These are phyloP conservation scores for Chytriomyces hyalinus DNA, from an alignment of 192 early-diverging fungal genomes.

Conservation along the genomic window DNA sequence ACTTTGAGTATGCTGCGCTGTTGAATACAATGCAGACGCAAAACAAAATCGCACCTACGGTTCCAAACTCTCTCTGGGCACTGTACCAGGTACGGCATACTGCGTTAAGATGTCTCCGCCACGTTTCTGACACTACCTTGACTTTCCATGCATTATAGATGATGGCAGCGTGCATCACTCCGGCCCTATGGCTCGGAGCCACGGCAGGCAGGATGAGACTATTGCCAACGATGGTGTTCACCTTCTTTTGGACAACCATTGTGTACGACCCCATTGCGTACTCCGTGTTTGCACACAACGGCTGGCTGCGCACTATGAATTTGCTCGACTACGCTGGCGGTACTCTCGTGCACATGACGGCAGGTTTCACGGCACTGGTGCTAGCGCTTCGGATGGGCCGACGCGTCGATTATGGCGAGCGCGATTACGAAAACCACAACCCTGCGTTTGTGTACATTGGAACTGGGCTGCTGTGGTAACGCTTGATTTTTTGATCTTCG, in stretches of 20 bases:
- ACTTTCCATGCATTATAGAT: conserved; percentile 31
- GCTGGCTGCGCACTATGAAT: conserved; percentile 75
- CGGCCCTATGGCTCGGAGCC: conserved; percentile 88
- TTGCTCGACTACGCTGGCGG: conserved; percentile 95
- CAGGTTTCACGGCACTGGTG: conserved; percentile 88
- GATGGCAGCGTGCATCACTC: conserved; percentile 91
- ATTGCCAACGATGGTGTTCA: conserved; percentile 86
- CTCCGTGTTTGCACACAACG: conserved; percentile 89
- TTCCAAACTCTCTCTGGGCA: conserved; percentile 71
- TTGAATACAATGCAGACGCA: conserved; percentile 36
- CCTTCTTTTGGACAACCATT: conserved; percentile 89
- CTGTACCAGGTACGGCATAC: conserved; percentile 59
- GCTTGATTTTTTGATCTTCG: neutral
- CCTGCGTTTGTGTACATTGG: conserved; percentile 92
- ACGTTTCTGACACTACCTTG: conserved; percentile 42
- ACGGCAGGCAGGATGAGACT: conserved; percentile 88
- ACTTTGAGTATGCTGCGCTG: conserved; percentile 77
- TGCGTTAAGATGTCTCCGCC: no score
- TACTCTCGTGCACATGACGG: conserved; percentile 90
- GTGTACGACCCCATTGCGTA: conserved; percentile 93
- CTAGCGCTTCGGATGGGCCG: conserved; percentile 85
- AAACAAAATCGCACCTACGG: conserved; percentile 60
- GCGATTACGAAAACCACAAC: conserved; percentile 84
- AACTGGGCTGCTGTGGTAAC: conserved; percentile 85
- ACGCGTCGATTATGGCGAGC: conserved; percentile 70